These are phyloP conservation scores for Penicillium digitatum DNA, from an alignment of 2,329 filamentous ascomycete genomes.

Conservation along the genomic window DNA sequence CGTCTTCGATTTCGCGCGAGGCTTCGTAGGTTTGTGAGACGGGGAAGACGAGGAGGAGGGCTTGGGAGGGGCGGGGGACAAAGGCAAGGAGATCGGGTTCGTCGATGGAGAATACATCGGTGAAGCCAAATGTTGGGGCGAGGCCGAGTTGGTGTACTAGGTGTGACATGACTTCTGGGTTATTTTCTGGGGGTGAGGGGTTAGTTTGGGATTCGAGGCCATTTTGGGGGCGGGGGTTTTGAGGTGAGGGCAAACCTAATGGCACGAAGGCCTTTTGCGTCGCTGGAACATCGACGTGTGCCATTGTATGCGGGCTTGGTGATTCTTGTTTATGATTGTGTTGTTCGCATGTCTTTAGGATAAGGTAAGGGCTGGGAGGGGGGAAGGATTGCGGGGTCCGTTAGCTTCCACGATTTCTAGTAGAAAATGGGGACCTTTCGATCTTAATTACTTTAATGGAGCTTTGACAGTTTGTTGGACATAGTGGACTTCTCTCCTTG, in stretches of 20 bases:
- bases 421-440: too few relatives aligned
- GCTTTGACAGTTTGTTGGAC: too few relatives aligned
- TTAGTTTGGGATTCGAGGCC: slow-evolving; percentile 7
- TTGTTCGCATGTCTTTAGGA: background rate
- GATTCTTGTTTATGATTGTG: background rate
- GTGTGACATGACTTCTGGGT: slow-evolving; percentile 81
- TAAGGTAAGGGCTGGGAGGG: background rate
- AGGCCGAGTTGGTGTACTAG: slow-evolving; percentile 82
- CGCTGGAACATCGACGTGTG: slow-evolving; percentile 35
- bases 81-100: slow-evolving; percentile 81
- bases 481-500: too few relatives aligned
- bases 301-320: slow-evolving; percentile 25
- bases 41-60: slow-evolving; percentile 89
- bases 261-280: slow-evolving; percentile 49
- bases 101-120: slow-evolving; percentile 88
- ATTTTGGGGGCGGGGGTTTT: background rate
- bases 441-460: too few relatives aligned
- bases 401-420: background rate
- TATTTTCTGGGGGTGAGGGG: slow-evolving; percentile 53
- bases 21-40: slow-evolving; percentile 74
- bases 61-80: slow-evolving; percentile 81
- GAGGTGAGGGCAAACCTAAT: slow-evolving; percentile 35
- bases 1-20: slow-evolving; percentile 71
- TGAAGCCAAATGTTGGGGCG: slow-evolving; percentile 68
- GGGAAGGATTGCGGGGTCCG: background rate